A percentile compares a stretch with the other conserved stretches of the same genome.
Conservation (phyloP, 441 rosid species). For the Gossypium gossypioides region DNA sequence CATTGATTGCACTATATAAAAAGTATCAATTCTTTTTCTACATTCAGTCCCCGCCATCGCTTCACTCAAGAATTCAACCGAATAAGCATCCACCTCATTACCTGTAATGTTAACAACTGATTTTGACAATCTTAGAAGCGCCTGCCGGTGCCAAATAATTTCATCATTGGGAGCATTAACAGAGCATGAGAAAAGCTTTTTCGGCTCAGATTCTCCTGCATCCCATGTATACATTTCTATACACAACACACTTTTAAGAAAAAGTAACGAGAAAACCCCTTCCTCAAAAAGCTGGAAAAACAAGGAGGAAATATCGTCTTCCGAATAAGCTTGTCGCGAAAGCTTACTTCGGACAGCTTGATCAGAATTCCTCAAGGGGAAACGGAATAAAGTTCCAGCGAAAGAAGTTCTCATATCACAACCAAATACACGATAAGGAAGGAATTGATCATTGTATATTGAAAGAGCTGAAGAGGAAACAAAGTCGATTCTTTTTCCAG, state of each 20-base stretch:
- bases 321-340: slow-evolving; percentile 77
- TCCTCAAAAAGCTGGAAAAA: slow-evolving; percentile 73
- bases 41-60: slow-evolving; percentile 35
- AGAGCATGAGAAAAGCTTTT: slow-evolving; percentile 54
- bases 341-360: slow-evolving; percentile 80
- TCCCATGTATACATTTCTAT: slow-evolving; percentile 87
- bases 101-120: slow-evolving; percentile 29
- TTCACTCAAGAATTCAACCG: slow-evolving; percentile 67
- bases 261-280: slow-evolving; percentile 68
- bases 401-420: slow-evolving; percentile 77
- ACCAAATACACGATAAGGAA: slow-evolving; percentile 78
- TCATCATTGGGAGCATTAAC: slow-evolving; percentile 45
- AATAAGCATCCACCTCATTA: slow-evolving; percentile 57
- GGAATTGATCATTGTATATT: slow-evolving; percentile 66
- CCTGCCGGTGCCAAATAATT: slow-evolving; percentile 67
- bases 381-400: slow-evolving; percentile 76
- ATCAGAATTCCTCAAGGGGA: slow-evolving; percentile 71
- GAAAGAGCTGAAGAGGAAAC: slow-evolving; percentile 66
- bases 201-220: slow-evolving; percentile 55
- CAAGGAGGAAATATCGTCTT: slow-evolving; percentile 57
- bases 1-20: slow-evolving; percentile 81
- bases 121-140: slow-evolving; percentile 66
- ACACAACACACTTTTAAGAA: slow-evolving; percentile 68
- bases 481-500: slow-evolving; percentile 87
- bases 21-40: slow-evolving; percentile 52